Evolutionary conservation across 805 yeast genomes (phyloP).

Genomic region (Hanseniaspora osmophila): DNA sequence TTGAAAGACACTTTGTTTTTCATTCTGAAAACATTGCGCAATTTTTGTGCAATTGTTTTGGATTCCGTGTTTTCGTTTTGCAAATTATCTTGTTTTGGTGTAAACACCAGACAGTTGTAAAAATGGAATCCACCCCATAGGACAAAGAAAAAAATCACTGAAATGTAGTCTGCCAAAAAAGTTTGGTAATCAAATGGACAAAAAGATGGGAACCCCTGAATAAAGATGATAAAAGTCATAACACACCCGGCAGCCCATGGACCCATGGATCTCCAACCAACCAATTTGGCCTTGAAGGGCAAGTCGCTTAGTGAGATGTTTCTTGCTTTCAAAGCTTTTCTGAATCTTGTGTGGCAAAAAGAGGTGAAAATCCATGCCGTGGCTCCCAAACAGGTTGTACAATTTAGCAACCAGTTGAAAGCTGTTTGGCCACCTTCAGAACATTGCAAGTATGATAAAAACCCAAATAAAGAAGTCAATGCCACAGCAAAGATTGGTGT

Average conservation of each 20-base stretch:
- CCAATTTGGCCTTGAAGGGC: conserved; percentile 59
- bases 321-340: conserved; percentile 46
- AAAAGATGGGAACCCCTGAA: conserved; percentile 65
- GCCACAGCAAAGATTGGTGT: conserved; percentile 42
- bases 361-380: conserved; percentile 59
- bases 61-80: too few species aligned
- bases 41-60: too few species aligned
- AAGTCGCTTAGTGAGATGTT: conserved; percentile 52
- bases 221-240: conserved; percentile 41
- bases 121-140: conserved; percentile 38
- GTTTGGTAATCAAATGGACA: conserved; percentile 43
- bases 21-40: not conserved
- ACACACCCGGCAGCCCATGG: conserved; percentile 54
- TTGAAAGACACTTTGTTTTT: not conserved
- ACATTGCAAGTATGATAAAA: conserved; percentile 30
- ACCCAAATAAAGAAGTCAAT: conserved; percentile 40
- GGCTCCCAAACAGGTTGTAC: conserved; percentile 56
- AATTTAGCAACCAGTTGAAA: conserved; percentile 56
- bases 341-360: conserved; percentile 53
- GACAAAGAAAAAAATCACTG: conserved; percentile 44
- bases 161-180: conserved; percentile 61
- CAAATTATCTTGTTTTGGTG: conserved; percentile 21
- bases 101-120: conserved; percentile 33
- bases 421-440: conserved; percentile 43
- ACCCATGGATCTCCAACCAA: conserved; percentile 17